Conservation (phyloP, 1,284 basidiomycete genomes). For the Ganoderma sinense region DNA sequence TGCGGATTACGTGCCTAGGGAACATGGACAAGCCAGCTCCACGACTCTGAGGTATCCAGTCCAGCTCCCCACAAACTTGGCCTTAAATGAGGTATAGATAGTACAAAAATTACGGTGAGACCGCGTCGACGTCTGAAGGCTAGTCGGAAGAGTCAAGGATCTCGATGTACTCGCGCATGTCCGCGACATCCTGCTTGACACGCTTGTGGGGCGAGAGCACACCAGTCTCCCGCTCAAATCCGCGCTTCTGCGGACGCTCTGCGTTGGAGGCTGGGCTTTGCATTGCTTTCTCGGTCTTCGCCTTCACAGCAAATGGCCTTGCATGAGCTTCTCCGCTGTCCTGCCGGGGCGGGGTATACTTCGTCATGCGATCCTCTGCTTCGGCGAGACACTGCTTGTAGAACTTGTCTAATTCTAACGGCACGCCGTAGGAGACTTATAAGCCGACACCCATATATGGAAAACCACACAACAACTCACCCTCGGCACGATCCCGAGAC, state of each 20-base stretch:
- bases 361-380: neutral
- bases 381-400: neutral
- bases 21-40: neutral
- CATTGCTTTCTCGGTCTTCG: neutral
- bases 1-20: neutral
- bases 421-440: neutral
- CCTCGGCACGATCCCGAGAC: neutral
- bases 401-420: neutral
- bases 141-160: neutral
- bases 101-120: neutral
- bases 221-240: neutral
- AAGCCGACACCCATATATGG: neutral
- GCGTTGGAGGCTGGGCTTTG: neutral
- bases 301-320: neutral
- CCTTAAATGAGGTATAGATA: neutral
- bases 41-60: neutral
- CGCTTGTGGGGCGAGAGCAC: neutral
- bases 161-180: neutral
- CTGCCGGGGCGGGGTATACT: neutral
- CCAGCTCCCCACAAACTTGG: neutral
- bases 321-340: neutral
- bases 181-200: neutral
- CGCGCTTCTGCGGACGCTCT: neutral
- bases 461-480: neutral
- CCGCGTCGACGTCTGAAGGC: neutral